Conservation (phyloP, 805 yeast genomes). For the Teunomyces barrocoloradensis region DNA sequence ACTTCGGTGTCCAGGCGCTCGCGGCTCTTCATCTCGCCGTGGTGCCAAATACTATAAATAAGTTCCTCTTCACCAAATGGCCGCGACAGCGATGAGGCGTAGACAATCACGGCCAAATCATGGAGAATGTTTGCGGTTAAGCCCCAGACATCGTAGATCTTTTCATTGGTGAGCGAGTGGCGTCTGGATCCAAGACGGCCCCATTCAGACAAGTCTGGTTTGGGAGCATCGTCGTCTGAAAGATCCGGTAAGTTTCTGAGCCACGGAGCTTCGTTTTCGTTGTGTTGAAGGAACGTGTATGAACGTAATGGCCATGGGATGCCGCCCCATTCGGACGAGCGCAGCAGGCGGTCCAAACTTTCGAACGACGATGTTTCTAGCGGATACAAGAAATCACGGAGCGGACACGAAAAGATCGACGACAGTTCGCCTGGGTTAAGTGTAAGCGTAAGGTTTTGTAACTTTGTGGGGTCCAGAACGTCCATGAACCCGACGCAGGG, state of each 20-base stretch:
- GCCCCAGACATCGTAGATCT: slow-evolving; percentile 77
- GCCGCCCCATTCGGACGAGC: slow-evolving; percentile 64
- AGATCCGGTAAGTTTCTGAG: slow-evolving; percentile 54
- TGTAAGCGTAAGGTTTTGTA: slow-evolving; percentile 37
- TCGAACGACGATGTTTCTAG: slow-evolving; percentile 19
- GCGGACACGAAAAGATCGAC: slow-evolving; percentile 66
- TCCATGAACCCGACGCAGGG: slow-evolving; percentile 73
- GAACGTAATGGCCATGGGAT: slow-evolving; percentile 65
- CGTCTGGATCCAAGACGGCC: slow-evolving; percentile 40
- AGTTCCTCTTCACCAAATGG: slow-evolving; percentile 64
- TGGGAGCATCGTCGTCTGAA: slow-evolving; percentile 22
- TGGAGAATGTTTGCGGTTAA: slow-evolving; percentile 76
- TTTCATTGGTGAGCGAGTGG: slow-evolving; percentile 37
- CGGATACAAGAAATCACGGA: slow-evolving; percentile 53
- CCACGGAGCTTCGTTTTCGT: slow-evolving; percentile 61
- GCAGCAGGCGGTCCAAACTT: slow-evolving; percentile 29
- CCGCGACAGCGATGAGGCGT: slow-evolving; percentile 15
- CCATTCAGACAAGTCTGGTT: slow-evolving; percentile 22
- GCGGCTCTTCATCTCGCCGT: slow-evolving; percentile 52
- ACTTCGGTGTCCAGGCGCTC: slow-evolving; percentile 54
- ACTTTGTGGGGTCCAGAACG: slow-evolving; percentile 19
- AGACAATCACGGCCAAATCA: slow-evolving; percentile 60
- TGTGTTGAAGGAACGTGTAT: slow-evolving; percentile 56
- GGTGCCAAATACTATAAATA: slow-evolving; percentile 52
- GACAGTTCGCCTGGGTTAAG: slow-evolving; percentile 79